Base-by-base conservation (phyloP, 495 filamentous ascomycete species). In the Hyaloscypha variabilis region DNA sequence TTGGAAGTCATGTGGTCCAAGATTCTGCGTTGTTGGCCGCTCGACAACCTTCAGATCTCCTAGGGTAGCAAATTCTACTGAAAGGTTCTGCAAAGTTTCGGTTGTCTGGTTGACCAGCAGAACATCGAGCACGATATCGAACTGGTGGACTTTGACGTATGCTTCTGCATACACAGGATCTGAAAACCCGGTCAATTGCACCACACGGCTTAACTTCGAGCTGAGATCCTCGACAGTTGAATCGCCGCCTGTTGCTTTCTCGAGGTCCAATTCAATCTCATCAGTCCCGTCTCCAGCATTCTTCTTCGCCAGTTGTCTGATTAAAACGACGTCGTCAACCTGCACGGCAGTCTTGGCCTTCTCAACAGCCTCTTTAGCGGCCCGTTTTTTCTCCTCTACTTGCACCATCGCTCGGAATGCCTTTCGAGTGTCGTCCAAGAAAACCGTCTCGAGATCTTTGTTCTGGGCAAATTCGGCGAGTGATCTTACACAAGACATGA, bases 321-420 rank as follows among this genome's bases (percentile, higher is more conserved):
- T 97, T 4, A 89, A 84, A 53, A 98, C 88, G 0, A 95, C 90
- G 74, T 99, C 96, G 67, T 99, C 96, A 34, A 98, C 90, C 75
- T 98, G 96, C 23, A 97, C 86, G 26, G 96, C 96, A 30, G 85
- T 91, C 83, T 97, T 97, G 13, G 94, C 92, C 80, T 91, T 96
- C 78, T 97, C 92, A 14, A 86, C 84, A 17, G 93, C 94, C 69
- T 91, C 94, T 77, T 97, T 94, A 0, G 89, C 95, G 28, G 87
- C 90, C 53, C 96, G 86, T 80, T 97, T 99, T 87, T 94, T 95
- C 79, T 99, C 96, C 73, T 98, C 96, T 6, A 94, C 91, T 70
- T 96, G 92, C 1, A 99, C 94, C 92, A 98, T 97, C n/a, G 91
- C 92, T 46, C 92, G 86, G 87, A 98, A 99, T 1, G 96, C 96